phyloP scores from a whole-genome alignment of 805 yeast genomes.

The Candida boidinii region DNA sequence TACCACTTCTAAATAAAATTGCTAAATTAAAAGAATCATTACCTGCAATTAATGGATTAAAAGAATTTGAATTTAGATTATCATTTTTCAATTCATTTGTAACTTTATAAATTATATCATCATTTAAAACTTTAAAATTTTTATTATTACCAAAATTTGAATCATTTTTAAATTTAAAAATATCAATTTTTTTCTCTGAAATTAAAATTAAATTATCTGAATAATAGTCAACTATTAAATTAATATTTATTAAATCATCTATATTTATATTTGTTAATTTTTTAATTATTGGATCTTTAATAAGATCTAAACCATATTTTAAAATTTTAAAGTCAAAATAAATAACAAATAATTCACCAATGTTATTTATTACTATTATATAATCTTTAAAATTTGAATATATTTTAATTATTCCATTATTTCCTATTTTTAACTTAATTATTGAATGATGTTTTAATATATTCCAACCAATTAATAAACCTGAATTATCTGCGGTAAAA shows the following conservation, averaged over 20 bases:
- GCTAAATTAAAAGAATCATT: conserved; percentile 21
- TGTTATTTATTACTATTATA: conserved; percentile 14
- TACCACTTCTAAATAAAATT: conserved; percentile 29
- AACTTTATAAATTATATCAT: conserved; percentile 12
- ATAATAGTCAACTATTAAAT: conserved; percentile 24
- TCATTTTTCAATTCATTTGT: conserved; percentile 17
- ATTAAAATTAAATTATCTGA: conserved; percentile 16
- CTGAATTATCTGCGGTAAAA: conserved; percentile 22
- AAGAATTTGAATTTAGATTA: conserved; percentile 5
- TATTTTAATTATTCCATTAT: conserved; percentile 12
- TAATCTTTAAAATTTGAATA: conserved; percentile 21
- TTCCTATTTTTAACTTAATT: conserved; percentile 6
- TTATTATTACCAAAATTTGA: conserved; percentile 2
- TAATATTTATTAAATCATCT: conserved; percentile 3
- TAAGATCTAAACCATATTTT: conserved; percentile 4
- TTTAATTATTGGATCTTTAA: background rate
- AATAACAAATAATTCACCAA: conserved; percentile 17
- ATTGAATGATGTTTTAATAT: conserved; percentile 11
- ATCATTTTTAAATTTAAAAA: conserved; percentile 12
- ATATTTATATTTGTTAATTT: background rate
- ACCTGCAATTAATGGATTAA: conserved; percentile 18
- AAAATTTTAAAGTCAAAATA: conserved; percentile 10
- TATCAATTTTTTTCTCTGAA: conserved; percentile 10
- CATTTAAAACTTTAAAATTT: too few relatives aligned
- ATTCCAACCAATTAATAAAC: conserved; percentile 25